Base-by-base conservation (phyloP, 2,329 filamentous ascomycete genomes). In the Ustilaginoidea virens region DNA sequence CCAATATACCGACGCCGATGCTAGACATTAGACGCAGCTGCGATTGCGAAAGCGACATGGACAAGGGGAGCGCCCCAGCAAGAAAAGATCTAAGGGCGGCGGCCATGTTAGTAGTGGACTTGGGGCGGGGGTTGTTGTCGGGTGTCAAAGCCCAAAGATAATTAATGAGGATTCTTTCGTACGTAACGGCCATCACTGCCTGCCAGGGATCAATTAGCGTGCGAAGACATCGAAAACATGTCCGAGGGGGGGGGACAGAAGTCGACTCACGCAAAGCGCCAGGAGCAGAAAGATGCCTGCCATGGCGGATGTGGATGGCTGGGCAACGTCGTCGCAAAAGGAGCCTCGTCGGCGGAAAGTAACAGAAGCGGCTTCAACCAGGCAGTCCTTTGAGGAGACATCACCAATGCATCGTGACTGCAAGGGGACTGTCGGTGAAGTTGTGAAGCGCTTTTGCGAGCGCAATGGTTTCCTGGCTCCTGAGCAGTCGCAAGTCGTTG, bases 11-110 rank as follows among this genome's bases (percentile, higher is more conserved):
- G 52, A 93, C 83, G 30, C 90, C 90, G 49, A 96, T 71, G 33
- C 85, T 86, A 14, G 87, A 92, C 48, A 96, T 80, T 28, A 93
- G 61, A 47, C 87, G 78, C 33, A 96, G 61, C 52, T 93, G 83
- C 24, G 83, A 81, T 35, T 80, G 74, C 17, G 86, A 87, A 16
- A 98, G 68, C 33, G 77, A 72, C 62, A 98, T 81, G 33, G 83
- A 86, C 28, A 98, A 65, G 21, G 90, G 90, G 39, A 98, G 63
- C 41, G 83, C 79, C 55, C 90, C 90, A 41, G 87, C 86, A 32
- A 93, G 68, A 52, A 96, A 94, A 34, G 90, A 96, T 45, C 87
- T 94, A 20, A n/a, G n/a, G n/a, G n/a, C n/a, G n/a, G n/a, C n/a
- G n/a, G n/a, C n/a, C n/a, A n/a, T n/a, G n/a, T n/a, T n/a, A n/a